phyloP scores from a whole-genome alignment of 2,329 filamentous ascomycete species.

The Eutypa lata region DNA sequence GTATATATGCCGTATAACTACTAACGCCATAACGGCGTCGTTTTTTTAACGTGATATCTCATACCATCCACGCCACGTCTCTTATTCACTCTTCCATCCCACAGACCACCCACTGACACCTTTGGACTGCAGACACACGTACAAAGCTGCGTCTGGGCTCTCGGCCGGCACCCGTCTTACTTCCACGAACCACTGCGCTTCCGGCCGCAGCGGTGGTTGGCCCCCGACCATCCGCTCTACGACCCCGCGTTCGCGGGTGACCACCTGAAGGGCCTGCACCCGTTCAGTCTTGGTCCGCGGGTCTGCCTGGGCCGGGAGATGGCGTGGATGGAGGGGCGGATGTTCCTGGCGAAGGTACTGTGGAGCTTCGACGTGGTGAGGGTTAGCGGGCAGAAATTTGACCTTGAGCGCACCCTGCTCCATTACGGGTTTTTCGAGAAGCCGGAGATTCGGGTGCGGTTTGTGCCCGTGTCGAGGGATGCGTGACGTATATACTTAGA shows the following conservation, averaged over 20 bases:
- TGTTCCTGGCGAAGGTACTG: conserved; percentile 9
- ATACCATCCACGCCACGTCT: too few species aligned
- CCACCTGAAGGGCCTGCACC: not conserved
- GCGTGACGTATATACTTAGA: too few species aligned
- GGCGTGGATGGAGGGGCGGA: conserved; percentile 4
- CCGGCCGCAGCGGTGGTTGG: conserved; percentile 7
- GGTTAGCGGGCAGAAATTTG: conserved; percentile 1
- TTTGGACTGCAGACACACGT: not conserved
- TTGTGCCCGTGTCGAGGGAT: not conserved
- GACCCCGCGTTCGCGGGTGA: conserved; percentile 1
- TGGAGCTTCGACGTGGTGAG: conserved; percentile 8
- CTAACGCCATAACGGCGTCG: too few species aligned
- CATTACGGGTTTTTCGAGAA: conserved; percentile 10
- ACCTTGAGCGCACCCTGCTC: conserved; percentile 3
- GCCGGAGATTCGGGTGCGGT: conserved; percentile 1
- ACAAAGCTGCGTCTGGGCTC: not conserved
- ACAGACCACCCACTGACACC: too few species aligned
- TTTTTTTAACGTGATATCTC: too few species aligned
- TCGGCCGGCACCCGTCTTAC: conserved; percentile 1
- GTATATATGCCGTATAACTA: too few species aligned
- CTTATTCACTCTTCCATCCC: too few species aligned
- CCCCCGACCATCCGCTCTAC: conserved; percentile 3
- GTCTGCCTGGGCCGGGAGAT: conserved; percentile 1
- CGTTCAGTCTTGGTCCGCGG: conserved; percentile 3
- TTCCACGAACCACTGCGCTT: conserved; percentile 6